These are phyloP conservation scores for Tetradesmus lagerheimii DNA, from an alignment of 139 green algal species.

Conservation along the genomic window DNA sequence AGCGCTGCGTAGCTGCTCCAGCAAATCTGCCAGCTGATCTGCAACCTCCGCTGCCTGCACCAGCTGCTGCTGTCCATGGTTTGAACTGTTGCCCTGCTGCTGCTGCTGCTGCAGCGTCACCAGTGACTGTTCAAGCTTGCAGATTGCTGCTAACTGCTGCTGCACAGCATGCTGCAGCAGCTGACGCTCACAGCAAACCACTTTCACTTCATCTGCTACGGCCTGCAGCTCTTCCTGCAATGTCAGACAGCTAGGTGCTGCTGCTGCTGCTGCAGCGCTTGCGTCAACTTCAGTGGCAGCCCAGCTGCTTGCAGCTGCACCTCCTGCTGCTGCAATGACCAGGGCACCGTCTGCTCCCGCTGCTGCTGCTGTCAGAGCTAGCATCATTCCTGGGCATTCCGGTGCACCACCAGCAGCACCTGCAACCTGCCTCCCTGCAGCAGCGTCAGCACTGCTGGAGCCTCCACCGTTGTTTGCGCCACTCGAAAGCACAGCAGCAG, in stretches of 20 bases:
- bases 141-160: not conserved
- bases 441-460: too few species aligned
- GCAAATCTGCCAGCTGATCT: not conserved
- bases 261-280: not conserved
- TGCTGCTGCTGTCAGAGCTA: too few species aligned
- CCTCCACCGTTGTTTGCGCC: not conserved
- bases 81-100: not conserved
- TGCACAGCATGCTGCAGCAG: not conserved
- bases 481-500: not conserved
- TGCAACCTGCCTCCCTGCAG: too few species aligned
- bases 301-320: not conserved
- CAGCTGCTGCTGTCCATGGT: not conserved
- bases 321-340: not conserved
- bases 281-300: not conserved
- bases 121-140: not conserved
- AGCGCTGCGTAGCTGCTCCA: not conserved
- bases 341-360: too few species aligned
- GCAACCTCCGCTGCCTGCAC: not conserved
- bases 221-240: constrained; percentile 6
- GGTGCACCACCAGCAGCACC: too few species aligned
- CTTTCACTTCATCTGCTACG: not conserved
- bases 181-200: not conserved
- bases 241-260: not conserved
- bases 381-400: too few species aligned
- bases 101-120: not conserved